Evolutionary conservation across 2,329 filamentous ascomycete species (phyloP), one percentile per base, ranked within the genome.

Genomic region (Ilyonectria robusta): DNA sequence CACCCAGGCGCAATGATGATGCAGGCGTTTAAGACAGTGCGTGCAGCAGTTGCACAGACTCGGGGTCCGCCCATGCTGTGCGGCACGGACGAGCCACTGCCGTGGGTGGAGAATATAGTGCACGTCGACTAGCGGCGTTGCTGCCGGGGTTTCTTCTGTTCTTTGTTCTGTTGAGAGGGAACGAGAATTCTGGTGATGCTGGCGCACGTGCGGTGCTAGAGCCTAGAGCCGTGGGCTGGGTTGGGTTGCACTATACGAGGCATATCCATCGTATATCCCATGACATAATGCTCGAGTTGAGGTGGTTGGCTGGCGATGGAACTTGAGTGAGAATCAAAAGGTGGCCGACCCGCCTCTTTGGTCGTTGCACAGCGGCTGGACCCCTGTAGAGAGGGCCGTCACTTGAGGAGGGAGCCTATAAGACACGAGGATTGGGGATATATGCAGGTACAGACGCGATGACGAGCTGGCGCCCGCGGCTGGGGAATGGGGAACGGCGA

Each of bases 361-460:
- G 15, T n/a, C 4, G 19, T n/a, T 42, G 6, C n/a, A n/a, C 8
- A n/a, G 15, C 17, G 7, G 15, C 15, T 3, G 7, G 40, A n/a
- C n/a, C 40, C 15, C 40, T 42, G 15, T n/a, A n/a, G 40, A 42
- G 40, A 42, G 5, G n/a, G 15, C 40, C 17, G 40, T n/a, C n/a
- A 17, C 40, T 42, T 9, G 19, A 53, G 10, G 31, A 13, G 29
- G 11, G 2, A 15, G 26, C 47, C 47, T 31, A 33, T 51, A 50
- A 48, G 59, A 23, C 21, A 47, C 37, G 37, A 42, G 50, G 23
- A 31, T 26, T 54, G 44, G 44, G 40, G 40, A n/a, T n/a, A 40
- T 50, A 63, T 63, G 61, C 61, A 64, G 61, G 61, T 58, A 64
- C 61, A 19, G 42, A 57, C 33, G 35, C 19, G 33, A 19, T 55